phyloP scores from a whole-genome alignment of 2,329 filamentous ascomycete genomes.

The Conoideocrella luteorostrata region DNA sequence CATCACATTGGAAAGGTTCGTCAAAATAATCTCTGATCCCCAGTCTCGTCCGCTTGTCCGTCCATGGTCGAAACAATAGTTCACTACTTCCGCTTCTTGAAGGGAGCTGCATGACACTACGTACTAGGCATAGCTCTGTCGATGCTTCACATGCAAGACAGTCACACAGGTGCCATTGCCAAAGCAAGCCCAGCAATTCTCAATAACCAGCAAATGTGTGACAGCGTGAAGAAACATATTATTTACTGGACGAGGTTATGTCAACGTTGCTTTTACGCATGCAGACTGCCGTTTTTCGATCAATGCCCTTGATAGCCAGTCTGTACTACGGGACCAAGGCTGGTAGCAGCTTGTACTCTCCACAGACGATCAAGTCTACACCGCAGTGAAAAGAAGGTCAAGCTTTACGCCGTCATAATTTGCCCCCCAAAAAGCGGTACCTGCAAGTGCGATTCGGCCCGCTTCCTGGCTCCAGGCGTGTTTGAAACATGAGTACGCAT shows the following conservation, averaged over 20 bases:
- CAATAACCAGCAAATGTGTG: not conserved
- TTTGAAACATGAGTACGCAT: constrained; percentile 3
- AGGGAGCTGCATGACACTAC: not conserved
- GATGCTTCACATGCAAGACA: constrained; percentile 2
- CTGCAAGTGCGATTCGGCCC: constrained; percentile 2
- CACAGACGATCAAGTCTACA: no score
- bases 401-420: not conserved
- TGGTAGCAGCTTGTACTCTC: no score
- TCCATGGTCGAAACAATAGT: not conserved
- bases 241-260: not conserved
- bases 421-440: not conserved
- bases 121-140: not conserved
- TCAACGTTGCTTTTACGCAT: not conserved
- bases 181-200: constrained; percentile 1
- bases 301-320: not conserved
- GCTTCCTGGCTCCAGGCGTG: not conserved
- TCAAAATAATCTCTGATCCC: not conserved
- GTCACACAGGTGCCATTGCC: not conserved
- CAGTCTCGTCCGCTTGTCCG: no score
- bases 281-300: not conserved
- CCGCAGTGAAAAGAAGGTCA: no score
- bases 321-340: no score
- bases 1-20: not conserved
- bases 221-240: not conserved
- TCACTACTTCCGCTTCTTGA: not conserved